A percentile compares a stretch with the other conserved stretches of the same genome.
Evolutionary conservation across 192 early-diverging fungal genomes (phyloP).

Genomic region (Dispira parvispora): DNA sequence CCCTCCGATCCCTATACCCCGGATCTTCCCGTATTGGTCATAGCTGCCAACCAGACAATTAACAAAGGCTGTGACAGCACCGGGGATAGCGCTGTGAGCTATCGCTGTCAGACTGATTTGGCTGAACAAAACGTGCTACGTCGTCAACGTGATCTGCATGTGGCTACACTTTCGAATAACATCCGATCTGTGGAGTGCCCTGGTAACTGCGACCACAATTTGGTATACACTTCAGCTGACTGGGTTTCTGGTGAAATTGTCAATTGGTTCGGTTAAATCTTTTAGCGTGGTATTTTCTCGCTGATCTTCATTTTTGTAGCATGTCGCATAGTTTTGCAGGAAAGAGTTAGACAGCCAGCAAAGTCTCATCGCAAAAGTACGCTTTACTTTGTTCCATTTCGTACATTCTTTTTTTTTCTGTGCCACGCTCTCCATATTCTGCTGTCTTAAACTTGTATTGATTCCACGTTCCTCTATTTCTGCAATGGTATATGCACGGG

Average conservation of each 20-base stretch:
- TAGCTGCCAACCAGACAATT: conserved; percentile 4
- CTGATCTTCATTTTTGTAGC: too few species aligned
- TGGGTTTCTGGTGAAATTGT: conserved; percentile 7
- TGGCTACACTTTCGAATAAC: conserved; percentile 1
- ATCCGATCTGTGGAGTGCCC: not conserved
- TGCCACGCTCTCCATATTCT: too few species aligned
- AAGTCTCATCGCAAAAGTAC: too few species aligned
- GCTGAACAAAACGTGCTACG: conserved; percentile 5
- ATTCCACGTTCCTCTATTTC: too few species aligned
- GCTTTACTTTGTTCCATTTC: too few species aligned
- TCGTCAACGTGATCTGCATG: conserved; percentile 1
- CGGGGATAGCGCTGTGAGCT: not conserved
- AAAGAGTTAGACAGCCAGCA: too few species aligned
- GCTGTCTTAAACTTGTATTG: too few species aligned
- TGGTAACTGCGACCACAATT: conserved; percentile 6
- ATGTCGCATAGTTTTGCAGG: too few species aligned
- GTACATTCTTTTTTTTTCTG: too few species aligned
- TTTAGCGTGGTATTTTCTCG: too few species aligned
- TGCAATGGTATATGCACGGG: too few species aligned
- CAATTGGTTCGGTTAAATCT: not conserved
- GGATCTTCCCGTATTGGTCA: conserved; percentile 1
- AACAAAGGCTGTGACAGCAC: not conserved
- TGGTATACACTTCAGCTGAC: conserved; percentile 10
- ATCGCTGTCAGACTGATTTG: not conserved
- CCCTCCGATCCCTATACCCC: not conserved